Base-by-base conservation (phyloP, 2,329 filamentous ascomycete genomes). In the Colletotrichum tanaceti region DNA sequence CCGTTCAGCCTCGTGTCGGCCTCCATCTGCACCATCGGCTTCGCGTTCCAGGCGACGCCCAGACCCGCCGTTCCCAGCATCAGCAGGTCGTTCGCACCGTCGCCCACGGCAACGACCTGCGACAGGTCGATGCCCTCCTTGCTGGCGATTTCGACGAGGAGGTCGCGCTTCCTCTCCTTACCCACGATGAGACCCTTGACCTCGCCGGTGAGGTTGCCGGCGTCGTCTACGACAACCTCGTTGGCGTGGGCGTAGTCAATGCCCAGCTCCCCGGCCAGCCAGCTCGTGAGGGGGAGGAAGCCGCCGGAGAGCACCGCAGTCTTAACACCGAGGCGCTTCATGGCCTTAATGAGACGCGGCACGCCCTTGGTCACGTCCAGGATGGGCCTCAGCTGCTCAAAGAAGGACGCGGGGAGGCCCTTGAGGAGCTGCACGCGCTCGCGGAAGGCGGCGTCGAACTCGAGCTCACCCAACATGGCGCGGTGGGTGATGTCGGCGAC, bases 381-480 rank as follows among this genome's bases (percentile, higher is more conserved):
- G 0, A 91, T 86, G 0, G 87, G 84, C 73, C 91, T 90, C 46
- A 99, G 84, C 68, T 91, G 87, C 68, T 93, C 89, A 74, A 97
- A 97, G 18, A 98, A 90, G 64, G 88, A 88, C 11, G 87, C 89
- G 0, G 92, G 89, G 9, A 98, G 89, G 39, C 94, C 95, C 74
- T 91, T 91, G 47, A 99, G 87, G 50, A 98, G 85, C 47, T 86
- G 86, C 35, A 97, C 93, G 22, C 96, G 88, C 77, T 92, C 93
- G 66, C 90, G 89, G 75, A 99, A 89, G 0, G 92, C 94, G 0
- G 88, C 87, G 60, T 94, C 90, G 74, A 99, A 99, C 78, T 98
- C 94, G 43, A 98, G 85, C 82, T 98, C 94, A 69, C 96, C 96
- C 73, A 95, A 90, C 96, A 99, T 99, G 43, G 96, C 95, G 41